A percentile compares a stretch with the other conserved stretches of the same genome.
These are phyloP conservation scores for Gynostemma pentaphyllum DNA, from an alignment of 306 rosid genomes.

Conservation along the genomic window DNA sequence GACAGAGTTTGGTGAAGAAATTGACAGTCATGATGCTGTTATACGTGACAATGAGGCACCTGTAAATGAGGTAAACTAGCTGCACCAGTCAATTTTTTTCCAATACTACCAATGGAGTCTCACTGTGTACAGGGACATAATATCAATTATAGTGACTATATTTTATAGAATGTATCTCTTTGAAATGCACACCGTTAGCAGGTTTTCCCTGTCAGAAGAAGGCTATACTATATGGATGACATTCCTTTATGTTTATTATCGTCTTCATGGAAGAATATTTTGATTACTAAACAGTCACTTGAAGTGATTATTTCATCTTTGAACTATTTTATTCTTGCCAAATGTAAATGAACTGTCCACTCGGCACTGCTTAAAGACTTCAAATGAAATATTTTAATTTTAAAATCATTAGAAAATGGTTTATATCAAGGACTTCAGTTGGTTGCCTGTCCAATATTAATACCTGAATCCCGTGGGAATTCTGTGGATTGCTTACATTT, in stretches of 20 bases:
- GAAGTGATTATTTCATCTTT: too few relatives aligned
- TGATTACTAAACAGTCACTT: too few relatives aligned
- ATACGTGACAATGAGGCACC: constrained; percentile 98
- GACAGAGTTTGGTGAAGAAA: constrained; percentile 72
- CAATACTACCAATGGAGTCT: too few relatives aligned
- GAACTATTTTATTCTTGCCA: too few relatives aligned
- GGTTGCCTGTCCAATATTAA: neutral
- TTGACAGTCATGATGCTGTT: constrained; percentile 86
- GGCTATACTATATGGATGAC: too few relatives aligned
- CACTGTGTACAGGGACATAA: too few relatives aligned
- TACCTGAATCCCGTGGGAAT: neutral
- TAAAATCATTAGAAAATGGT: neutral
- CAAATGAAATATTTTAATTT: neutral
- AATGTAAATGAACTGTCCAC: neutral
- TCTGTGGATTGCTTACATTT: neutral
- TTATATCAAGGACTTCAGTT: neutral
- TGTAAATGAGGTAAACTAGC: constrained; percentile 59
- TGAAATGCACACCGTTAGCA: too few relatives aligned
- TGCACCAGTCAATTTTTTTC: constrained; percentile 1
- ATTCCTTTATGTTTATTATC: too few relatives aligned
- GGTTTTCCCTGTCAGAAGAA: too few relatives aligned
- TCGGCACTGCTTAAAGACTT: neutral
- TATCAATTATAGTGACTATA: too few relatives aligned
- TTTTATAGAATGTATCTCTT: too few relatives aligned
- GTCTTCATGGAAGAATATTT: too few relatives aligned